Evolutionary conservation across 2,329 filamentous ascomycete species (phyloP), one percentile per base, ranked within the genome.

Genomic region (Coniella lustricola): DNA sequence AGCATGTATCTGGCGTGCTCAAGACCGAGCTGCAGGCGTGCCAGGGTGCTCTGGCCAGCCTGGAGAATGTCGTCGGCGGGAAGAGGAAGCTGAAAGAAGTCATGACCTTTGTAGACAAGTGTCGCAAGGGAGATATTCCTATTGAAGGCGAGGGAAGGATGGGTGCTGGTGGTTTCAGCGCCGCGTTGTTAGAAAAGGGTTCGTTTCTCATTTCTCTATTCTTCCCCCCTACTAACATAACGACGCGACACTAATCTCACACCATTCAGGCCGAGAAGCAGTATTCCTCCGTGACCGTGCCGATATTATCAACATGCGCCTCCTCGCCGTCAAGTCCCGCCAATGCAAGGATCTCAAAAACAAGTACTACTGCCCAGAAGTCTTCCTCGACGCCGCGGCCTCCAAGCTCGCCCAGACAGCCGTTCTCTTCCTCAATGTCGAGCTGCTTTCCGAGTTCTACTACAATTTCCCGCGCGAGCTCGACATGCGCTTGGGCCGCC

Each of bases 321-420:
- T 97, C 32, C 66, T 87, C 50, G 93, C 93, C 37, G 76, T 95
- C 49, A 93, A 91, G 65, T 93, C 87, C 14, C 89, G 91, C 64
- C 90, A 95, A 68, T 98, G 93, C 68, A 78, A 82, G 51, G 81
- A 73, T 56, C 76, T 84, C 56, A 84, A 85, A 61, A 95, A 95
- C 73, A 96, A 96, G 71, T 96, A 97, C 69, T 82, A 93, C 69
- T 98, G 93, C 62, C 93, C 93, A 0, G 93, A 98, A 64, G 81
- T 98, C 14, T 98, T 98, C 72, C 81, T 98, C n/a, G 90, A 98
- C 60, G 90, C 94, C 3, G 93, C 95, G 2, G 90, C 93, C 1
- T 88, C 90, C 57, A 97, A 97, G 68, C 79, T 98, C 42, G 94
- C 91, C 3, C 85, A 89, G 2, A 98, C 93, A 0, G 91, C 93